Percentiles rank a stretch among this genome's conserved stretches.
Conservation (phyloP, 495 filamentous ascomycete species). For the Aspergillus saccharolyticus region DNA sequence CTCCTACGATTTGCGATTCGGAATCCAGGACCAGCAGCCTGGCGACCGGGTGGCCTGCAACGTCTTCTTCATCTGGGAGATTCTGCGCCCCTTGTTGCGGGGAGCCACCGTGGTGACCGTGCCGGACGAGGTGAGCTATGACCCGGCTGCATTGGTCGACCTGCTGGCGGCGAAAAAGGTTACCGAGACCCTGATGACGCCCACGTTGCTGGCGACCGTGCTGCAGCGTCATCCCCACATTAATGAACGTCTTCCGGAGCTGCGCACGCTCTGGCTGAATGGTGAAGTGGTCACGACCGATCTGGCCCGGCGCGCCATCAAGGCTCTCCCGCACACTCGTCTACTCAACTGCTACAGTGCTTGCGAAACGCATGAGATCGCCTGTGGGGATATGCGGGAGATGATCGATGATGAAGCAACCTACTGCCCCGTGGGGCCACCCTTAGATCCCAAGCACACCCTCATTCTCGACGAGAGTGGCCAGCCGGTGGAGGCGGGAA, state of each 20-base stretch:
- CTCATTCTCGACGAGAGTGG: constrained; percentile 57
- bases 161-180: constrained; percentile 51
- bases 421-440: constrained; percentile 58
- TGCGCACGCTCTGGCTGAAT: constrained; percentile 63
- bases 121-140: constrained; percentile 64
- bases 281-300: constrained; percentile 68
- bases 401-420: constrained; percentile 50
- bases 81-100: constrained; percentile 61
- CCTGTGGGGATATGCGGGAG: constrained; percentile 62
- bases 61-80: constrained; percentile 73
- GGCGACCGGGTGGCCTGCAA: constrained; percentile 68
- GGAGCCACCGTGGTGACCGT: constrained; percentile 63
- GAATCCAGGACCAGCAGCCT: constrained; percentile 53
- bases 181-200: constrained; percentile 72
- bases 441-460: constrained; percentile 51
- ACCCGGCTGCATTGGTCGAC: constrained; percentile 61
- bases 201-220: constrained; percentile 60
- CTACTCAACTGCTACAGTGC: constrained; percentile 68
- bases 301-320: constrained; percentile 54
- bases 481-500: constrained; percentile 54
- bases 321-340: constrained; percentile 56
- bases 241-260: constrained; percentile 48
- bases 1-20: constrained; percentile 61
- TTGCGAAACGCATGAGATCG: constrained; percentile 69
- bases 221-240: constrained; percentile 57